Conservation (phyloP, 345 rosid species). For the Microthlaspi erraticum region DNA sequence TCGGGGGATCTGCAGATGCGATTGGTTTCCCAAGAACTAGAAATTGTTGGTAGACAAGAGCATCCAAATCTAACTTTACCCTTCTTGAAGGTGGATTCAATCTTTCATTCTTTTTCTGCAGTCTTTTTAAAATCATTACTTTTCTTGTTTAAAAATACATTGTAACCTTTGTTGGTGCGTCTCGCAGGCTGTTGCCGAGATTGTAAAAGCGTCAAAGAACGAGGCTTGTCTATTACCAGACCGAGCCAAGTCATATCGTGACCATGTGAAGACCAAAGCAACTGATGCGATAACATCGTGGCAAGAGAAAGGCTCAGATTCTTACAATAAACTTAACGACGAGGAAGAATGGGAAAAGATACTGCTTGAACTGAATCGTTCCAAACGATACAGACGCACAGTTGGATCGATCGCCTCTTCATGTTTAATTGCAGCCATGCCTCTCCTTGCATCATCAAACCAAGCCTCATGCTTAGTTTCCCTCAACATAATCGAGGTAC, state of each 20-base stretch:
- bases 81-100: conserved; percentile 72
- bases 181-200: conserved; percentile 78
- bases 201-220: conserved; percentile 71
- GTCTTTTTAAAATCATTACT: neutral
- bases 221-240: conserved; percentile 68
- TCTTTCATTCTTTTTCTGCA: conserved; percentile 4
- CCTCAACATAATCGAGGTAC: conserved; percentile 87
- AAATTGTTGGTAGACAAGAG: conserved; percentile 89
- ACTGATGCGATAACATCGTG: conserved; percentile 43
- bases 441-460: conserved; percentile 75
- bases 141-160: conserved; percentile 16
- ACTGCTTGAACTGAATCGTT: conserved; percentile 65
- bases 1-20: conserved; percentile 64
- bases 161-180: conserved; percentile 5
- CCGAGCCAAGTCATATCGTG: conserved; percentile 55
- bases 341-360: conserved; percentile 69
- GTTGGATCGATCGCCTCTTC: conserved; percentile 85
- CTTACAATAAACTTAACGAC: conserved; percentile 24
- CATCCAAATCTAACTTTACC: conserved; percentile 87
- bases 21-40: conserved; percentile 77
- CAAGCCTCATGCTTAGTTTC: conserved; percentile 77
- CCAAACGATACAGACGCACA: conserved; percentile 73
- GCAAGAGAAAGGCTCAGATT: conserved; percentile 44
- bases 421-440: conserved; percentile 73
- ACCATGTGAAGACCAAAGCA: conserved; percentile 54